These are phyloP conservation scores for Thermomucor indicae-seudaticae DNA, from an alignment of 371 early-diverging fungal genomes.

Conservation along the genomic window DNA sequence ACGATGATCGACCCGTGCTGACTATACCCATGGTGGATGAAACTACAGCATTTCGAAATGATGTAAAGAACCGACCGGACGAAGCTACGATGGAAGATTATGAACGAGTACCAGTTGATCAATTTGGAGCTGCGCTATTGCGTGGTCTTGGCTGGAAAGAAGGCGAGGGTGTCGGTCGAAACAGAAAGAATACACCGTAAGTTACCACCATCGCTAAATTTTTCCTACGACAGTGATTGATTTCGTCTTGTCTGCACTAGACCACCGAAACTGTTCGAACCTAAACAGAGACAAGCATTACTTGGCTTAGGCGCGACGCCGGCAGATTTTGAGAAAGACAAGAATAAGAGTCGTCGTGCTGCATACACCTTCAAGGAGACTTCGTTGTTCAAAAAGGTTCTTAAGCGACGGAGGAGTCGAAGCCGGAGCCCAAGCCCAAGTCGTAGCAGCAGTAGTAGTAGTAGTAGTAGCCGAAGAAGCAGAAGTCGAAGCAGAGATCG, in stretches of 20 bases:
- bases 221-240: no score
- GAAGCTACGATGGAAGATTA: slow-evolving; percentile 78
- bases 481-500: slow-evolving; percentile 6
- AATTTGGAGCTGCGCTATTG: slow-evolving; percentile 86
- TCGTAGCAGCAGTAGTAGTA: slow-evolving; percentile 4
- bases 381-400: slow-evolving; percentile 39
- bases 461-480: slow-evolving; percentile 3
- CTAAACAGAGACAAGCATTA: slow-evolving; percentile 63
- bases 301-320: slow-evolving; percentile 77
- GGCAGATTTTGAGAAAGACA: slow-evolving; percentile 24
- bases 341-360: slow-evolving; percentile 19
- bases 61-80: slow-evolving; percentile 46
- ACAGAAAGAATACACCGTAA: slow-evolving; percentile 31
- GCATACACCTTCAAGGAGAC: slow-evolving; percentile 41
- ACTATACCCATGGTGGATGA: slow-evolving; percentile 47
- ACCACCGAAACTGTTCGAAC: slow-evolving; percentile 20
- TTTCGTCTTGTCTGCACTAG: no score
- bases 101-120: slow-evolving; percentile 81
- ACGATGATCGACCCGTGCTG: slow-evolving; percentile 37
- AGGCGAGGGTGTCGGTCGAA: slow-evolving; percentile 63
- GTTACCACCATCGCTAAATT: no score
- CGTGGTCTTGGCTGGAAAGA: slow-evolving; percentile 93
- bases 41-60: slow-evolving; percentile 46
- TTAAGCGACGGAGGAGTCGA: slow-evolving; percentile 16
- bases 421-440: not conserved